phyloP scores from a whole-genome alignment of 2,329 filamentous ascomycete genomes.

The Cladosporium velox region DNA sequence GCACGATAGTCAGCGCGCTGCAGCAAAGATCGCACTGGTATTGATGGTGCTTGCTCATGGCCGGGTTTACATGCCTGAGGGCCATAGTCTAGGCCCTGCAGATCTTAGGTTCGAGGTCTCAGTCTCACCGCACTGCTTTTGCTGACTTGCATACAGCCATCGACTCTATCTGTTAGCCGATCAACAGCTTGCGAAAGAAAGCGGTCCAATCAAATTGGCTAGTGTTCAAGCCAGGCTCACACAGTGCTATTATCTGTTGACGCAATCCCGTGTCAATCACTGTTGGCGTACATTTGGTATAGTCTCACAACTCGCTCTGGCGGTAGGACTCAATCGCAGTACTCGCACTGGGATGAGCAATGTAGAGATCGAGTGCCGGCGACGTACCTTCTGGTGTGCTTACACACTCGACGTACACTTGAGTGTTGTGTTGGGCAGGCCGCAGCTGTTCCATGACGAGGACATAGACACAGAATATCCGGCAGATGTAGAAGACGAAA shows the following conservation, averaged over 20 bases:
- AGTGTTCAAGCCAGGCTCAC: slow-evolving; percentile 46
- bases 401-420: slow-evolving; percentile 5
- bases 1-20: slow-evolving; percentile 23
- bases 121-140: background rate
- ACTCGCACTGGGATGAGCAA: slow-evolving; percentile 23
- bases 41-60: background rate
- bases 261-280: slow-evolving; percentile 41
- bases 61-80: background rate
- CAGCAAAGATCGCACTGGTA: background rate
- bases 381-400: slow-evolving; percentile 14
- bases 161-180: background rate
- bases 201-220: slow-evolving; percentile 32
- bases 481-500: slow-evolving; percentile 34
- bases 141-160: background rate
- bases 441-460: slow-evolving; percentile 38
- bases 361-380: slow-evolving; percentile 7
- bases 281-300: slow-evolving; percentile 43
- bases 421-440: slow-evolving; percentile 3
- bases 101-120: background rate
- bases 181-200: background rate
- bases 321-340: slow-evolving; percentile 34
- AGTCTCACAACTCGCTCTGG: slow-evolving; percentile 40
- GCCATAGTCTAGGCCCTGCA: background rate
- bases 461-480: slow-evolving; percentile 36
- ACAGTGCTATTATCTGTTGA: slow-evolving; percentile 43